Conservation (phyloP, 805 yeast genomes). For the Blastobotrys mokoenaii region DNA sequence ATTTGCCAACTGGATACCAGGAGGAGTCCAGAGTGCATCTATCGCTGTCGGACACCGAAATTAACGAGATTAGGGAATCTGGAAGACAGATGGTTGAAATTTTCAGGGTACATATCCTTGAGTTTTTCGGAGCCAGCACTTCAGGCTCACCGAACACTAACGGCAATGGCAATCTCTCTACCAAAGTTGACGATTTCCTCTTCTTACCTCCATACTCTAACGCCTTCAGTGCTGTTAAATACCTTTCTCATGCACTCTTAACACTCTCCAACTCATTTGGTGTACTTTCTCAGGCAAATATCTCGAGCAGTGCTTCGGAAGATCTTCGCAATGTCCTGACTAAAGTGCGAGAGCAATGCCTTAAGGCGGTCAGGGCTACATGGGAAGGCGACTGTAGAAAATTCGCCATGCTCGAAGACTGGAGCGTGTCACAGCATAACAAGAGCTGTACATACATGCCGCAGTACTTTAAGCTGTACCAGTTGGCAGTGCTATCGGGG, state of each 20-base stretch:
- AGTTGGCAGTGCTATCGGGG: slow-evolving; percentile 30
- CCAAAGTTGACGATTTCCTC: slow-evolving; percentile 32
- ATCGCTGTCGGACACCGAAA: slow-evolving; percentile 36
- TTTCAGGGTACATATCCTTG: slow-evolving; percentile 20
- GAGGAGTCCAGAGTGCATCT: slow-evolving; percentile 33
- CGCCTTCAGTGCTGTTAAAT: slow-evolving; percentile 49
- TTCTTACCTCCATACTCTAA: slow-evolving; percentile 61
- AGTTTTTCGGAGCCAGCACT: slow-evolving; percentile 19
- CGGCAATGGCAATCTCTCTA: neutral
- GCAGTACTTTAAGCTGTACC: slow-evolving; percentile 32
- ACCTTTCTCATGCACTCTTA: slow-evolving; percentile 39
- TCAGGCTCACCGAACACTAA: neutral
- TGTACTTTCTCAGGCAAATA: slow-evolving; percentile 37
- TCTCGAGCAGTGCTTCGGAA: slow-evolving; percentile 33
- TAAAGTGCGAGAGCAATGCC: slow-evolving; percentile 35
- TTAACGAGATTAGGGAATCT: slow-evolving; percentile 32
- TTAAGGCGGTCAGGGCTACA: slow-evolving; percentile 40
- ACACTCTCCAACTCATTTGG: slow-evolving; percentile 35
- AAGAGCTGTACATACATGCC: slow-evolving; percentile 34
- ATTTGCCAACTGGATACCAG: slow-evolving; percentile 35
- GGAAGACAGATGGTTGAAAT: slow-evolving; percentile 33
- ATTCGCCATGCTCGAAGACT: slow-evolving; percentile 34
- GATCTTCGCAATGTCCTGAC: slow-evolving; percentile 31
- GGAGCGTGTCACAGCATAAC: slow-evolving; percentile 25
- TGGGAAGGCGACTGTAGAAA: slow-evolving; percentile 43